Evolutionary conservation across 2,329 filamentous ascomycete genomes (phyloP).

Genomic region (Talaromyces piceae): DNA sequence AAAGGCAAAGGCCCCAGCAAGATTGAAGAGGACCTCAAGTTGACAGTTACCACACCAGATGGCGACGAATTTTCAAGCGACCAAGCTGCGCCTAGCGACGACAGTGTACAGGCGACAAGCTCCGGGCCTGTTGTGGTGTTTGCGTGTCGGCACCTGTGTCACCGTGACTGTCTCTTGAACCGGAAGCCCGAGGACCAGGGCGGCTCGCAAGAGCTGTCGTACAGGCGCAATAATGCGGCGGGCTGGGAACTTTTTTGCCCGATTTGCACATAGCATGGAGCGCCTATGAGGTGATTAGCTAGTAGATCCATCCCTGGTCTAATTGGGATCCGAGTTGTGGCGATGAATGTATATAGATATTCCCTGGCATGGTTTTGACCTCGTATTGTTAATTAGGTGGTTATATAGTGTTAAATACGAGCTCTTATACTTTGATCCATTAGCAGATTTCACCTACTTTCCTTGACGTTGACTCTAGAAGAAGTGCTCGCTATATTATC

Average conservation of each 20-base stretch:
- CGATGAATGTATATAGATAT: not conserved
- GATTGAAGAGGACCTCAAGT: slow-evolving; percentile 11
- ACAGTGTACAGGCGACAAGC: not conserved
- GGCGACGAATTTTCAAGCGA: not conserved
- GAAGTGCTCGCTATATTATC: too few relatives aligned
- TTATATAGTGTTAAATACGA: not conserved
- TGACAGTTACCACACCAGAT: slow-evolving; percentile 7
- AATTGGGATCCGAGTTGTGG: not conserved
- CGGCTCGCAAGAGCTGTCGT: slow-evolving; percentile 4
- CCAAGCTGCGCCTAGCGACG: not conserved
- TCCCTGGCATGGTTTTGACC: not conserved
- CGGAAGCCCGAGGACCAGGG: slow-evolving; percentile 10
- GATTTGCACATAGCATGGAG: slow-evolving; percentile 27
- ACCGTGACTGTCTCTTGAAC: slow-evolving; percentile 37
- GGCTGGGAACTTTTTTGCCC: slow-evolving; percentile 27
- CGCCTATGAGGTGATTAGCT: not conserved
- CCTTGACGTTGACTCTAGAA: too few relatives aligned
- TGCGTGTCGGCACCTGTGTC: slow-evolving; percentile 43
- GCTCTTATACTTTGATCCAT: not conserved
- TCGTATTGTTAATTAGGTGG: not conserved
- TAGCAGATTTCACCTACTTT: not conserved
- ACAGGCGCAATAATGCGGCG: slow-evolving; percentile 17
- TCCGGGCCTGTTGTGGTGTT: slow-evolving; percentile 37
- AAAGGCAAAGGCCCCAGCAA: slow-evolving; percentile 33
- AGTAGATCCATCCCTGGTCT: not conserved